phyloP scores from a whole-genome alignment of 805 yeast species.

The Barnettozyma populi region DNA sequence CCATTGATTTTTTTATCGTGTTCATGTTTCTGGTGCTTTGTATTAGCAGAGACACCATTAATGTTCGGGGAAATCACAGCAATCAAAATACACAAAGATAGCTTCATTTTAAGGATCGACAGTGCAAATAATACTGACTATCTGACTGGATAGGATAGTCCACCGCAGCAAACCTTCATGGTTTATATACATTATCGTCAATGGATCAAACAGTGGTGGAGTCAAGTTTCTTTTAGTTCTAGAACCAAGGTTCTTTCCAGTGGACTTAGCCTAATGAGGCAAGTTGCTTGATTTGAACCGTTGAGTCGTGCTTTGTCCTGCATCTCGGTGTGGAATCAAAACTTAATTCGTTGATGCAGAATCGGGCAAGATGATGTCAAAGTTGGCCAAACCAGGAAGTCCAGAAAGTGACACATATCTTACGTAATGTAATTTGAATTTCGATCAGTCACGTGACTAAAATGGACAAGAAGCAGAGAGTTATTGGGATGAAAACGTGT shows the following conservation, averaged over 20 bases:
- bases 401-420: not conserved
- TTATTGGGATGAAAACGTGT: too few species aligned
- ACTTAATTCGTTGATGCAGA: not conserved
- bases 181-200: not conserved
- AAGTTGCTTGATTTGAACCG: not conserved
- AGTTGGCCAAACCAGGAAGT: not conserved
- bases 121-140: too few species aligned
- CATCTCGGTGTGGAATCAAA: not conserved
- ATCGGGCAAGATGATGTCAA: not conserved
- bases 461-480: too few species aligned
- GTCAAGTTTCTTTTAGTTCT: not conserved
- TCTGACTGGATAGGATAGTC: too few species aligned
- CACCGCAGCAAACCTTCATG: not conserved
- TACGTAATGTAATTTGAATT: too few species aligned
- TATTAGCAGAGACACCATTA: not conserved
- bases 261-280: not conserved
- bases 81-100: not conserved
- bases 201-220: not conserved
- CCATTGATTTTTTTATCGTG: slow-evolving; percentile 24
- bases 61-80: not conserved
- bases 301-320: not conserved
- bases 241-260: not conserved
- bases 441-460: not conserved
- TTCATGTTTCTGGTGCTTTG: slow-evolving; percentile 19
- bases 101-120: not conserved